Percentiles rank a stretch among this genome's conserved stretches.
Conservation (phyloP, 179 eudicot genomes). For the Carnegiea gigantea region DNA sequence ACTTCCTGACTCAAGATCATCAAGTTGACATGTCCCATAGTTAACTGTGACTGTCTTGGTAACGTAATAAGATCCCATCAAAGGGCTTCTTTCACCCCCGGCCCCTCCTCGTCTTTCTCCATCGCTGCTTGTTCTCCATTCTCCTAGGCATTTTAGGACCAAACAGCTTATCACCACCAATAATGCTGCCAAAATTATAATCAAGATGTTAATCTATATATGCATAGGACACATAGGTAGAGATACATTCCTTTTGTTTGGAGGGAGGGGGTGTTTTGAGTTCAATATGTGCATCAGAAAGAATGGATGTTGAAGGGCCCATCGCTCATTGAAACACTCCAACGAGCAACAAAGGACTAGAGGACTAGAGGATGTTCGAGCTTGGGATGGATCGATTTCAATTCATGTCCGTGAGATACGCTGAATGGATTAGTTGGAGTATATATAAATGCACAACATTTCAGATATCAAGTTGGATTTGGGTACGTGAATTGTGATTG, state of each 20-base stretch:
- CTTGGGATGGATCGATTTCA: too few relatives aligned
- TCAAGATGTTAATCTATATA: background rate
- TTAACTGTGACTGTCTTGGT: constrained; percentile 12
- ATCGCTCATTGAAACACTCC: too few relatives aligned
- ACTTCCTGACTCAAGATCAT: constrained; percentile 25
- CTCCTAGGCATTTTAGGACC: constrained; percentile 28
- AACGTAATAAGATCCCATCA: constrained; percentile 2
- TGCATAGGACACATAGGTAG: background rate
- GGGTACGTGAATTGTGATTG: too few relatives aligned
- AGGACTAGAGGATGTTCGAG: too few relatives aligned
- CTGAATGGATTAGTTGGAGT: too few relatives aligned
- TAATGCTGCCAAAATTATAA: constrained; percentile 18
- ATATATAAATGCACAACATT: too few relatives aligned
- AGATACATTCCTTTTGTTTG: background rate
- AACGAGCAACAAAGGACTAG: too few relatives aligned
- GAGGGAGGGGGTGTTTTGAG: background rate
- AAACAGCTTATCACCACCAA: constrained; percentile 18
- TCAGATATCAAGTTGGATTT: too few relatives aligned
- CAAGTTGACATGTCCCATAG: constrained; percentile 34
- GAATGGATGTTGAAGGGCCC: too few relatives aligned
- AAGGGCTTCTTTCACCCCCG: constrained; percentile 21
- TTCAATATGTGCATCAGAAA: too few relatives aligned
- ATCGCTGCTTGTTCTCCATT: constrained; percentile 22
- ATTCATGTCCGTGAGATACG: too few relatives aligned
- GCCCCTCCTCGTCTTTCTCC: constrained; percentile 2